A percentile compares a stretch with the other conserved stretches of the same genome.
These are phyloP conservation scores for Fusarium sp. DNA, from an alignment of 2,329 filamentous ascomycete species.

Conservation along the genomic window DNA sequence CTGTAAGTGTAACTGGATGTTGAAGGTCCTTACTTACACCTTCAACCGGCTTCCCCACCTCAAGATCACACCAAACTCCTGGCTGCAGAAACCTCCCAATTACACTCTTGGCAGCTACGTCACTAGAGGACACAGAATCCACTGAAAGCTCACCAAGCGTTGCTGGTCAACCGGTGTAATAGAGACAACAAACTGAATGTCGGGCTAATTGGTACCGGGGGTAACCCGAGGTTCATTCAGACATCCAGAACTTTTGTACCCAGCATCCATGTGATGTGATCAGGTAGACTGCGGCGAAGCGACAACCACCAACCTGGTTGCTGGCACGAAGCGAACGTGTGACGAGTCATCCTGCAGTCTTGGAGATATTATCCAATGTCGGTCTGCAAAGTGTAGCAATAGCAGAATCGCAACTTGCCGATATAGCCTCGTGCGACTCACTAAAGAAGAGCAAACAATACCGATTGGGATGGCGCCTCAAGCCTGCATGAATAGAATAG, in stretches of 20 bases:
- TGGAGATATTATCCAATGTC: not conserved
- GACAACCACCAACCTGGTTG: not conserved
- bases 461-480: not conserved
- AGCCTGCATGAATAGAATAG: conserved; percentile 4
- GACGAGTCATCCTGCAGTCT: not conserved
- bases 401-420: not conserved
- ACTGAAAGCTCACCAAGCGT: not conserved
- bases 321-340: not conserved
- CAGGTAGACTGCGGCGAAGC: not conserved
- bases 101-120: not conserved
- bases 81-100: not conserved
- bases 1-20: not conserved
- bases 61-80: not conserved
- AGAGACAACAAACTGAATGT: not conserved
- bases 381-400: not conserved
- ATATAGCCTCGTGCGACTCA: not conserved
- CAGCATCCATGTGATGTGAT: not conserved
- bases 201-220: not conserved
- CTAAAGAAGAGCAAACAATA: not conserved
- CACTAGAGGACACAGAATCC: not conserved
- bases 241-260: not conserved
- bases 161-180: not conserved
- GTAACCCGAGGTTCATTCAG: not conserved
- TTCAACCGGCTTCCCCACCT: not conserved
- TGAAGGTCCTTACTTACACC: not conserved